Evolutionary conservation across 2,329 filamentous ascomycete species (phyloP).

Genomic region (Nemania sp.): DNA sequence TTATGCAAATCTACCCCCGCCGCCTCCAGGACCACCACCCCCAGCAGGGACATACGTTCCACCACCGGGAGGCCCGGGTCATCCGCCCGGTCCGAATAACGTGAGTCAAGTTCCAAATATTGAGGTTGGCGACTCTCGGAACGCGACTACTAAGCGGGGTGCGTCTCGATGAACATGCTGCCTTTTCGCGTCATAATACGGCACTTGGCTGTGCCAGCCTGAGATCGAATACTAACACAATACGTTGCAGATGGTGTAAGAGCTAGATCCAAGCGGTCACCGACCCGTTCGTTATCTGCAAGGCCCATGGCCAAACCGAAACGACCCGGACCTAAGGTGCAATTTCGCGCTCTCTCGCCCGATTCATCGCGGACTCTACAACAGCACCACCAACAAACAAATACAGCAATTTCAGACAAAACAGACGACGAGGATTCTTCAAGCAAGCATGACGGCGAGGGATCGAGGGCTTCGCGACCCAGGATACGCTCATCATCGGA

Average conservation of each 20-base stretch:
- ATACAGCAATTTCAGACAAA: slow-evolving; percentile 14
- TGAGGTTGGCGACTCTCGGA: slow-evolving; percentile 34
- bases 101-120: slow-evolving; percentile 38
- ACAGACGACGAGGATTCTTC: slow-evolving; percentile 4
- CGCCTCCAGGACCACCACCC: slow-evolving; percentile 34
- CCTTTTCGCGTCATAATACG: slow-evolving; percentile 5
- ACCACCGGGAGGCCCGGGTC: slow-evolving; percentile 28
- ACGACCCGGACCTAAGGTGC: slow-evolving; percentile 29
- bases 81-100: slow-evolving; percentile 39
- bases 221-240: slow-evolving; percentile 10
- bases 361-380: slow-evolving; percentile 37
- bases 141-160: slow-evolving; percentile 40
- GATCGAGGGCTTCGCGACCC: neutral
- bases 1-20: slow-evolving; percentile 32
- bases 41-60: slow-evolving; percentile 26
- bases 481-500: slow-evolving; percentile 33
- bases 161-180: slow-evolving; percentile 38
- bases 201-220: neutral
- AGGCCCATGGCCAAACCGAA: slow-evolving; percentile 11
- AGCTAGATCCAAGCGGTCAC: neutral
- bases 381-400: slow-evolving; percentile 29
- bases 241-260: slow-evolving; percentile 24
- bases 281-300: slow-evolving; percentile 1
- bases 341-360: slow-evolving; percentile 39
- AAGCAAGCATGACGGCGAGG: neutral